Percentiles rank a stretch among this genome's conserved stretches.
Conservation (phyloP, 2,329 filamentous ascomycete species). For the Colletotrichum theobromicola region DNA sequence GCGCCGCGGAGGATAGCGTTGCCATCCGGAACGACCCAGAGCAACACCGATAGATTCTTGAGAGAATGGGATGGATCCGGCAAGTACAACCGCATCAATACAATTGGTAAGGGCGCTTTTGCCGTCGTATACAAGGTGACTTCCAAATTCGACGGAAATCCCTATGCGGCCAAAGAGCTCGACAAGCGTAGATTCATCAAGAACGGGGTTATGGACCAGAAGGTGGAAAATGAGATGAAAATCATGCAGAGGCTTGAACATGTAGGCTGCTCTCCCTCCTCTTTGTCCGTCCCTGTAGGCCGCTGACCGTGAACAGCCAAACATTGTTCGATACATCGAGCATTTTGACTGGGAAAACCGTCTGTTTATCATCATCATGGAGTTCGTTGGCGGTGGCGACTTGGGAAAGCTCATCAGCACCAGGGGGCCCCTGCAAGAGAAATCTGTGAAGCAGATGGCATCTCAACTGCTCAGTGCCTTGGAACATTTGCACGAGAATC, state of each 20-base stretch:
- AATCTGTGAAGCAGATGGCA: slow-evolving; percentile 73
- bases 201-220: slow-evolving; percentile 86
- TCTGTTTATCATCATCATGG: slow-evolving; percentile 97
- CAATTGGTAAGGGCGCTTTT: slow-evolving; percentile 93
- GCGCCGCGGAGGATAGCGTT: slow-evolving; percentile 22
- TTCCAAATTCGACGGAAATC: slow-evolving; percentile 79
- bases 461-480: slow-evolving; percentile 81
- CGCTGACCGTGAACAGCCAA: slow-evolving; percentile 56
- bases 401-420: slow-evolving; percentile 74
- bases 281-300: neutral
- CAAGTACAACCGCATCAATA: slow-evolving; percentile 81
- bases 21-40: slow-evolving; percentile 30
- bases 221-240: slow-evolving; percentile 95
- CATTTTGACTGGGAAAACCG: slow-evolving; percentile 82
- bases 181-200: slow-evolving; percentile 94
- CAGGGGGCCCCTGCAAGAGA: slow-evolving; percentile 68
- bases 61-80: slow-evolving; percentile 83
- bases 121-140: slow-evolving; percentile 92
- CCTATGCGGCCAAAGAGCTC: slow-evolving; percentile 92
- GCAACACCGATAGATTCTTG: slow-evolving; percentile 42
- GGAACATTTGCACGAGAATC: slow-evolving; percentile 83
- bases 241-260: slow-evolving; percentile 91
- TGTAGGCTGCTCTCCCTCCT: slow-evolving; percentile 55
- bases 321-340: slow-evolving; percentile 92
- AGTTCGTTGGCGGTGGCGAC: slow-evolving; percentile 84